phyloP scores from a whole-genome alignment of 2,329 filamentous ascomycete species.

The Zymoseptoria crescenta region DNA sequence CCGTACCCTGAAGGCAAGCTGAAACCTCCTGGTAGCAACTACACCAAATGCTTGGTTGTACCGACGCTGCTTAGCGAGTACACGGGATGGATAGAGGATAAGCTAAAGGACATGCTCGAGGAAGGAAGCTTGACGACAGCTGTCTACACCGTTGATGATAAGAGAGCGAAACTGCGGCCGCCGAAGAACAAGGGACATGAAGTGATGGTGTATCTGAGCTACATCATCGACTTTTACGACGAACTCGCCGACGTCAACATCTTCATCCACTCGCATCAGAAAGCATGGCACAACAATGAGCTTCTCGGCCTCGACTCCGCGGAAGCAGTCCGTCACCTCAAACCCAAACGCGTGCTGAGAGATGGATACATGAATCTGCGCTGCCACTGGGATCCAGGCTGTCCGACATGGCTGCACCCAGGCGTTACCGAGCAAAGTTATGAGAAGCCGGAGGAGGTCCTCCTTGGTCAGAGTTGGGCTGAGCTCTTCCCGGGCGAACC shows the following conservation, averaged over 20 bases:
- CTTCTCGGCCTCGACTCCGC: slow-evolving; percentile 38
- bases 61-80: slow-evolving; percentile 46
- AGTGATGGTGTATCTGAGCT: slow-evolving; percentile 54
- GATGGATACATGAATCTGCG: slow-evolving; percentile 50
- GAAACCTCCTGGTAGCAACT: slow-evolving; percentile 42
- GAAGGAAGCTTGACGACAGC: slow-evolving; percentile 32
- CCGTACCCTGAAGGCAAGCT: slow-evolving; percentile 28
- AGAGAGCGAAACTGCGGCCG: slow-evolving; percentile 39
- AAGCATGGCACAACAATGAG: slow-evolving; percentile 52
- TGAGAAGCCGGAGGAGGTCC: slow-evolving; percentile 38
- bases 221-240: slow-evolving; percentile 56
- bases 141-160: slow-evolving; percentile 48
- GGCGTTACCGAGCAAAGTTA: slow-evolving; percentile 30
- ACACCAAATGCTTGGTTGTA: slow-evolving; percentile 49
- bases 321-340: slow-evolving; percentile 40
- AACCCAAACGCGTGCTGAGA: slow-evolving; percentile 38
- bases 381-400: slow-evolving; percentile 48
- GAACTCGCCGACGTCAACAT: slow-evolving; percentile 50
- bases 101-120: slow-evolving; percentile 39
- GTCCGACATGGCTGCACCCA: slow-evolving; percentile 48
- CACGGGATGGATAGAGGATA: slow-evolving; percentile 46
- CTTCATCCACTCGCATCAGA: slow-evolving; percentile 55
- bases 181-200: slow-evolving; percentile 55
- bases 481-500: slow-evolving; percentile 42
- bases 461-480: slow-evolving; percentile 39